Percentiles rank a stretch among this genome's conserved stretches.
Evolutionary conservation across 108 stramenopile species (phyloP).

Genomic region (Cyclotella atomus): DNA sequence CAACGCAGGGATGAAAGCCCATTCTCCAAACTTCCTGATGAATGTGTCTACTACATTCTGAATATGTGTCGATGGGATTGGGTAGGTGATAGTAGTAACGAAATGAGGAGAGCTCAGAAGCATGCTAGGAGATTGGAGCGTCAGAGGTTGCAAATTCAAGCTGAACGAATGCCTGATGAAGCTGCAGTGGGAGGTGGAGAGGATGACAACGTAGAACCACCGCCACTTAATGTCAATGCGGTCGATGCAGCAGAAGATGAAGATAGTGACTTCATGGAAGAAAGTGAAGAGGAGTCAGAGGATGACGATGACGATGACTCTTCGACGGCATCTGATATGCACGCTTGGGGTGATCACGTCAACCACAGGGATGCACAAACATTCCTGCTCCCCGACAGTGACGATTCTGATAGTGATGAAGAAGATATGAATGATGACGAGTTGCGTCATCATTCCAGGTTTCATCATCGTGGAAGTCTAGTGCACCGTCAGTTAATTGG

Average conservation of each 20-base stretch:
- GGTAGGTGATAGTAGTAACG: conserved; percentile 63
- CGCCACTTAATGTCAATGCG: conserved; percentile 4
- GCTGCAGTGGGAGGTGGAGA: conserved; percentile 17
- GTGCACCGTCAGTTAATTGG: conserved; percentile 2
- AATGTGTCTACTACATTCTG: conserved; percentile 86
- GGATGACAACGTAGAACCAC: too few relatives aligned
- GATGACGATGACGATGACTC: conserved; percentile 50
- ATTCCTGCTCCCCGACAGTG: conserved; percentile 27
- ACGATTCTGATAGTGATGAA: conserved; percentile 18
- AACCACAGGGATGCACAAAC: conserved; percentile 21
- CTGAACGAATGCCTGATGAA: conserved; percentile 26
- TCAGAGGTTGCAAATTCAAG: conserved; percentile 25
- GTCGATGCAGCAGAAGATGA: conserved; percentile 21
- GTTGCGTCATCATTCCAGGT: not conserved
- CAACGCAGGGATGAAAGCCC: conserved; percentile 76
- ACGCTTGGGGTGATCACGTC: conserved; percentile 48
- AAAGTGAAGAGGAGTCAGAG: conserved; percentile 54
- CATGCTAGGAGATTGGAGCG: conserved; percentile 36
- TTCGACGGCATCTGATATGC: conserved; percentile 18
- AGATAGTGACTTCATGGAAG: conserved; percentile 21
- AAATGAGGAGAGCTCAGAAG: conserved; percentile 56
- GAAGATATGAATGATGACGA: not conserved
- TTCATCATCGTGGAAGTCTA: not conserved
- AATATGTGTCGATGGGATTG: conserved; percentile 93
- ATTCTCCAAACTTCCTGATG: conserved; percentile 73